These are phyloP conservation scores for Filobasidium floriforme DNA, from an alignment of 768 basidiomycete species.

Conservation along the genomic window DNA sequence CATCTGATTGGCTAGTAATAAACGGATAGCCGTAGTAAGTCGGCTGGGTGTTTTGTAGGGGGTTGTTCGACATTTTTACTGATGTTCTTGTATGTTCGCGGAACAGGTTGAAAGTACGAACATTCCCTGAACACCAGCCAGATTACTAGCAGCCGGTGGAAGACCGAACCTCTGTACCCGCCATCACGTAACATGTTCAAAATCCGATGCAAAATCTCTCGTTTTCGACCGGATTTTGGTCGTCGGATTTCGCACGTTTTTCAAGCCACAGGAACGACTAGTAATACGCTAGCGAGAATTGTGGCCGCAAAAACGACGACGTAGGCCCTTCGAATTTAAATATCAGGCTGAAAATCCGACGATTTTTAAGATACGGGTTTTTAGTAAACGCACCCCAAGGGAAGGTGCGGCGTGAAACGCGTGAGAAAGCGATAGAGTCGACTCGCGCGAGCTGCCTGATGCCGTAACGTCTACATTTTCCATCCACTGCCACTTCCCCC, in stretches of 20 bases:
- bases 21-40: not conserved
- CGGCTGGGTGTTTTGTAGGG: not conserved
- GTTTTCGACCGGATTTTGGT: not conserved
- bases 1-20: not conserved
- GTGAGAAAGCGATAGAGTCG: not conserved
- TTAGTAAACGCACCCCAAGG: not conserved
- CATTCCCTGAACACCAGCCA: not conserved
- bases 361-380: not conserved
- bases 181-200: not conserved
- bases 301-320: no score
- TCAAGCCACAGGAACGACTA: not conserved
- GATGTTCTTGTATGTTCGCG: not conserved
- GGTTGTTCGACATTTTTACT: not conserved
- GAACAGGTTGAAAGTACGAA: not conserved
- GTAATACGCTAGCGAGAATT: not conserved
- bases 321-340: not conserved
- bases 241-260: not conserved
- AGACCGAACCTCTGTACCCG: no score
- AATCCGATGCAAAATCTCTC: not conserved
- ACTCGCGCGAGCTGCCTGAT: not conserved
- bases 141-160: not conserved
- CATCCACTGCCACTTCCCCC: not conserved
- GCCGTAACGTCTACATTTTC: no score
- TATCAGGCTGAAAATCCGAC: not conserved
- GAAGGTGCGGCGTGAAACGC: not conserved